Conservation (phyloP, 257 asterid species). For the Anisodus tanguticus region DNA sequence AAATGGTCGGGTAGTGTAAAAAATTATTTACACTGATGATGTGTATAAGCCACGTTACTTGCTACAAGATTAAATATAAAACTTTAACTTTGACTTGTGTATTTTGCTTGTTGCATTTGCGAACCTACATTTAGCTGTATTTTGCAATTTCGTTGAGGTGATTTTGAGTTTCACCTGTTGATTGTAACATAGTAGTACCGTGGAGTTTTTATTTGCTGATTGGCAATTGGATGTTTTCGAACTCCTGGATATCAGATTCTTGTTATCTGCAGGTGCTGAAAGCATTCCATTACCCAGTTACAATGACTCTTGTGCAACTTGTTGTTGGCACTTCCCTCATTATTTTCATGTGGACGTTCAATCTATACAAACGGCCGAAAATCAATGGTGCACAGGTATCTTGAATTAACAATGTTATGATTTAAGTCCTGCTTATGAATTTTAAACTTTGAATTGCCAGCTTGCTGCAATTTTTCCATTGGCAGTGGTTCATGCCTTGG, state of each 20-base stretch:
- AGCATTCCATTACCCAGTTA: slow-evolving; percentile 80
- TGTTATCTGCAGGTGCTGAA: slow-evolving; percentile 65
- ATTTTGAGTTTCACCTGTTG: not conserved
- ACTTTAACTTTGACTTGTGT: not conserved
- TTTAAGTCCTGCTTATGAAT: not conserved
- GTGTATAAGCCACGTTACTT: too few species aligned
- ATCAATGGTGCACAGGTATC: slow-evolving; percentile 85
- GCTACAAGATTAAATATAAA: too few species aligned
- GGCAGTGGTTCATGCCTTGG: slow-evolving; percentile 82
- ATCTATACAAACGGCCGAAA: slow-evolving; percentile 87
- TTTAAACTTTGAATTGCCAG: slow-evolving; percentile 45
- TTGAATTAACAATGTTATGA: not conserved
- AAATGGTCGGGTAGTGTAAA: too few species aligned
- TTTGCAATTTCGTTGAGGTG: not conserved
- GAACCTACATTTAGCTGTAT: not conserved
- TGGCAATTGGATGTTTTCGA: not conserved
- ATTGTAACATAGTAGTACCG: not conserved
- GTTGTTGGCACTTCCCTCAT: slow-evolving; percentile 86
- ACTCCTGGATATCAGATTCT: slow-evolving; percentile 1
- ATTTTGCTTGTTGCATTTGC: not conserved
- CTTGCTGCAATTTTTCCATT: slow-evolving; percentile 79
- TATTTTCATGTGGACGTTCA: slow-evolving; percentile 71
- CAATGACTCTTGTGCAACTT: slow-evolving; percentile 79
- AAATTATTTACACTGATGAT: too few species aligned
- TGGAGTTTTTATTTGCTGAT: not conserved